Evolutionary conservation across 2,329 filamentous ascomycete genomes (phyloP), one percentile per base, ranked within the genome.

Genomic region (Penicillium concentricum): DNA sequence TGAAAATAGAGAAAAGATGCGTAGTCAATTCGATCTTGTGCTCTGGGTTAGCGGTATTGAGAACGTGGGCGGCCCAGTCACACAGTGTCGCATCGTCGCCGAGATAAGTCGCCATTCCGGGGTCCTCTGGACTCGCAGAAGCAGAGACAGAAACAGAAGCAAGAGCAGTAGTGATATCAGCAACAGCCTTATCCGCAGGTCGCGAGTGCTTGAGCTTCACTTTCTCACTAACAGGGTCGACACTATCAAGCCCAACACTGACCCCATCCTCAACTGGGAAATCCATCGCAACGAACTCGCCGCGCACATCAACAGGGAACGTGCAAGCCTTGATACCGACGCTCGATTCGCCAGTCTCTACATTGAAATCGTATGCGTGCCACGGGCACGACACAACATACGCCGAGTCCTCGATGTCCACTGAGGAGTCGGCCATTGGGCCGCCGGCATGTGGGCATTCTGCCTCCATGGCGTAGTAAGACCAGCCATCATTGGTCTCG

Each of bases 301-400:
- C 71, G 7, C 65, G 58, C 5, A 78, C 65, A 48, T 72, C 63
- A 41, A 80, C 69, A 1, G 76, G 76, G 49, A 78, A 80, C 1
- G 77, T 80, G 66, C 78, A 80, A 4, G 78, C 72, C 64, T 78
- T 78, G 57, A 79, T 71, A 12, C 78, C 78, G 18, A 78, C 76
- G 58, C 77, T 80, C 7, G 78, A 80, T 66, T 79, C 75, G 52
- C 78, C 78, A 0, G 78, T 79, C 65, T 79, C 76, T 55, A 79
- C 76, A 54, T 79, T 79, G 59, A 80, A 80, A 61, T 80, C 78
- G 61, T 80, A 80, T 2, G 78, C 78, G 64, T 80, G 78, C 78
- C 78, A 80, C 15, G 78, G 78, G 57, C 78, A 80, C 2, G 77
- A 79, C 18, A 73, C 77, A 24, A 80, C 66, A 58, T 80, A 80